Percentiles rank a stretch among this genome's conserved stretches.
Conservation (phyloP, 1,284 basidiomycete species). For the Melampsora americana region DNA sequence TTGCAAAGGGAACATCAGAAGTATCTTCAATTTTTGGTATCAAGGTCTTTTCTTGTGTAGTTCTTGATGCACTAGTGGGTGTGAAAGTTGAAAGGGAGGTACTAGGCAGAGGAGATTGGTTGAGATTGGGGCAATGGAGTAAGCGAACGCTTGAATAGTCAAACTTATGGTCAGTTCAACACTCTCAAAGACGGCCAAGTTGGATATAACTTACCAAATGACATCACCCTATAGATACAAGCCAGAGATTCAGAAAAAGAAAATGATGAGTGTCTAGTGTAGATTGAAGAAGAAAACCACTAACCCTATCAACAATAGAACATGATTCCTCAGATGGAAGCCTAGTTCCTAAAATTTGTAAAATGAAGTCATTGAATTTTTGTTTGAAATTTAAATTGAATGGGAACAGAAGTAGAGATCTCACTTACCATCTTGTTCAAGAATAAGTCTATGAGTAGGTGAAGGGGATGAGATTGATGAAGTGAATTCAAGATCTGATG, state of each 20-base stretch:
- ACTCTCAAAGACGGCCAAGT: neutral
- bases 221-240: neutral
- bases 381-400: neutral
- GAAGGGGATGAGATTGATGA: neutral
- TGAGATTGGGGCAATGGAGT: neutral
- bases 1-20: neutral
- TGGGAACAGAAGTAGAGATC: too few species aligned
- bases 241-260: neutral
- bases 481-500: neutral
- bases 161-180: too few species aligned
- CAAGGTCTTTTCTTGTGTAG: neutral
- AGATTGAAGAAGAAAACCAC: neutral
- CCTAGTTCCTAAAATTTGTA: neutral
- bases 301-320: constrained; percentile 7
- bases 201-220: neutral
- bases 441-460: constrained; percentile 12
- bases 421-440: constrained; percentile 28
- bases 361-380: too few species aligned
- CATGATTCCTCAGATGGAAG: constrained; percentile 10
- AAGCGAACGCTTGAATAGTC: neutral
- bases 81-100: neutral
- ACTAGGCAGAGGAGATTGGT: neutral
- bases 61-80: neutral
- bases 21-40: neutral
- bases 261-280: neutral